Base-by-base conservation (phyloP, 164 flowering plant species). In the Kalanchoe fedtschenkoi region DNA sequence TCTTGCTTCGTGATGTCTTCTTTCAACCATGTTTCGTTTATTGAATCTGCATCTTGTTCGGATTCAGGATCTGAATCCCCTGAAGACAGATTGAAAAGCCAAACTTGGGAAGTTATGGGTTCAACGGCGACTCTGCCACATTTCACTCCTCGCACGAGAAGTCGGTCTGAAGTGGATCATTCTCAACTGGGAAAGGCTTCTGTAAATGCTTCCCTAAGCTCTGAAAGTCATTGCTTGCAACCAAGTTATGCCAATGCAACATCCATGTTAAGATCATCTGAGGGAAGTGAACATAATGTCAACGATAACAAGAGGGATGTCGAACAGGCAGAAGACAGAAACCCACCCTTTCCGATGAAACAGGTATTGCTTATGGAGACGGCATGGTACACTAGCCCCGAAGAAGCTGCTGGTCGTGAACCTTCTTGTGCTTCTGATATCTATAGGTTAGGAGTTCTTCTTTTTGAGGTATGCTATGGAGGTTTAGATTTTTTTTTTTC, bases 1-100 rank as follows among this genome's bases (percentile, higher is more conserved):
- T 95, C 99, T 0, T 91, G 97, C 74, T 95, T 95, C 58, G 78
- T 88, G 39, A 91, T 88, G 95, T 88, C 99, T 19, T 84, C 93
- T 19, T 84, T 80, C 74, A 95, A 86, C 66, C 95, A 75, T 39
- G 85, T 95, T 34, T 77, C 96, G 42, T 95, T 95, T 69, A 85
- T 95, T 17, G 96, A 91, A 69, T 95, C 99, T 17, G 92, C 91
- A 4, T 93, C 98, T 7, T 82, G 89, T 76, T 91, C 97, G 16
- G 92, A 93, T 73, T 87, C 96, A 4, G 87, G 84, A 62, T 83
- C 95, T 34, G 95, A 93, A 76, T 81, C 88, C 26, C 42, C 53
- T 7, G 91, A 77, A 62, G 85, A 90, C 66, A 81, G 72, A 26
- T 28, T 55, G 7, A 78, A 77, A 56, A 68, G 74, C 64, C 80